Evolutionary conservation across 192 early-diverging fungal species (phyloP).

Genomic region (Allomyces macrogynus): DNA sequence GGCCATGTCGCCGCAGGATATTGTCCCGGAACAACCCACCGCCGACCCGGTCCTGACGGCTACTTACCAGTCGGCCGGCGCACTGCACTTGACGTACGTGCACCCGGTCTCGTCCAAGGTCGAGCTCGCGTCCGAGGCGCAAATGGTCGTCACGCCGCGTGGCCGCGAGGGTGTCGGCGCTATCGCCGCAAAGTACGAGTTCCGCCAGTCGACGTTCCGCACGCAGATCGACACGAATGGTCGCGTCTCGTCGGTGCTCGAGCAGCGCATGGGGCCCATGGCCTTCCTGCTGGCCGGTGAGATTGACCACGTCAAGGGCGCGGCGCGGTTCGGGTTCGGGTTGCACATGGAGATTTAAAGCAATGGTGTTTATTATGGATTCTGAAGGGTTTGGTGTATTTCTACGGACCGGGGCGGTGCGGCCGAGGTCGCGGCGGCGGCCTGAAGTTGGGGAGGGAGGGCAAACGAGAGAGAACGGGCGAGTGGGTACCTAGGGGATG

Average conservation of each 20-base stretch:
- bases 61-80: conserved; percentile 40
- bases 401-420: conserved; percentile 51
- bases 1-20: conserved; percentile 12
- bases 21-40: conserved; percentile 9
- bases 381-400: conserved; percentile 18
- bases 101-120: conserved; percentile 79
- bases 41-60: conserved; percentile 45
- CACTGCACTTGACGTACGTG: conserved; percentile 69
- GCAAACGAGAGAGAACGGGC: no score
- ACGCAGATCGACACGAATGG: conserved; percentile 84
- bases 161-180: conserved; percentile 77
- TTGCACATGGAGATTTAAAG: conserved; percentile 3
- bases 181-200: conserved; percentile 95
- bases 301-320: conserved; percentile 83
- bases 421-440: conserved; percentile 71
- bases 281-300: conserved; percentile 78
- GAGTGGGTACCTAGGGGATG: no score
- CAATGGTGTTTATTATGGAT: neutral
- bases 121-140: conserved; percentile 79
- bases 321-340: conserved; percentile 3
- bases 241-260: conserved; percentile 64
- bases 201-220: conserved; percentile 71
- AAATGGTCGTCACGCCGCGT: conserved; percentile 45
- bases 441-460: no score
- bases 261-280: conserved; percentile 89